Conservation (phyloP, 1,284 basidiomycete genomes). For the Tremellales sp. region DNA sequence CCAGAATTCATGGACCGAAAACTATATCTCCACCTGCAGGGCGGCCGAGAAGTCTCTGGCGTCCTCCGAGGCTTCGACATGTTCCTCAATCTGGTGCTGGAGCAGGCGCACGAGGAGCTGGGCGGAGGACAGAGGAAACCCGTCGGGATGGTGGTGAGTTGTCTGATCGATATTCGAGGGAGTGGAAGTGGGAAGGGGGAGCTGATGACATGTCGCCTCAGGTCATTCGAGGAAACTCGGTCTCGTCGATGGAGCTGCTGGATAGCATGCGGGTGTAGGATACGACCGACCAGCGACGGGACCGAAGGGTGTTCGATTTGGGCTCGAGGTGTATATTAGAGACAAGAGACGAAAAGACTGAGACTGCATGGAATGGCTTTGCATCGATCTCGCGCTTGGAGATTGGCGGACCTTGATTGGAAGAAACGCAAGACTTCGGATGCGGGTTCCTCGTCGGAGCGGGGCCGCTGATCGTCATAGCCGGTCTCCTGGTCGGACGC, state of each 20-base stretch:
- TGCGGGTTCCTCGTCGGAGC: too few species aligned
- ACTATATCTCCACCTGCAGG: slow-evolving; percentile 90
- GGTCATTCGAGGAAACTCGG: slow-evolving; percentile 93
- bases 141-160: slow-evolving; percentile 81
- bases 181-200: neutral
- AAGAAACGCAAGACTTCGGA: too few species aligned
- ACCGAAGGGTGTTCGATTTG: neutral
- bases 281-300: too few species aligned
- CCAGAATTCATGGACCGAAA: slow-evolving; percentile 97
- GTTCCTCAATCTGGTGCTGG: slow-evolving; percentile 96
- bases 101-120: slow-evolving; percentile 89
- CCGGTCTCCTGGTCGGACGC: too few species aligned
- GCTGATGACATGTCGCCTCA: slow-evolving; percentile 42
- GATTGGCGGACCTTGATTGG: too few species aligned
- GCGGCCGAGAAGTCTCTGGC: slow-evolving; percentile 92
- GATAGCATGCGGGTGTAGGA: slow-evolving; percentile 44
- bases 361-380: too few species aligned
- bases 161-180: neutral
- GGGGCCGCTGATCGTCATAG: too few species aligned
- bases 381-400: too few species aligned
- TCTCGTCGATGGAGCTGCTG: slow-evolving; percentile 61
- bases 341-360: too few species aligned
- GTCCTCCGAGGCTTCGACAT: slow-evolving; percentile 96
- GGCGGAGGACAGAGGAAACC: slow-evolving; percentile 82
- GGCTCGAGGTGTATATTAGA: neutral